A percentile compares a stretch with the other conserved stretches of the same genome.
Evolutionary conservation across 2,329 filamentous ascomycete genomes (phyloP).

Genomic region (Sclerotinia sclerotiorum): DNA sequence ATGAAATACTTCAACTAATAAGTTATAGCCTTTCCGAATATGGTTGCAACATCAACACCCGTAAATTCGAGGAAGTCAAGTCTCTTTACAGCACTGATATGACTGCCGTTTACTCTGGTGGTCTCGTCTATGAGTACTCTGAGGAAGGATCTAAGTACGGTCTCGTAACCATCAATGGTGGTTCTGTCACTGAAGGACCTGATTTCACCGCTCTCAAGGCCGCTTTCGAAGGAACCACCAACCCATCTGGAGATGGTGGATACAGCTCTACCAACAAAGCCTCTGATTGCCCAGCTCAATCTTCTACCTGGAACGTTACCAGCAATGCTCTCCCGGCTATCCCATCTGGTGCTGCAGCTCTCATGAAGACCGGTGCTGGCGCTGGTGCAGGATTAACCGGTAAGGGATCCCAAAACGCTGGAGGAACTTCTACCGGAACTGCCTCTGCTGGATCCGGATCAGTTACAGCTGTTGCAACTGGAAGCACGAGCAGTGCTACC

Average conservation of each 20-base stretch:
- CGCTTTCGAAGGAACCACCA: conserved; percentile 45
- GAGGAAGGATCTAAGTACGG: conserved; percentile 78
- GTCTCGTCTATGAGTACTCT: conserved; percentile 94
- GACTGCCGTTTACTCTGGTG: conserved; percentile 89
- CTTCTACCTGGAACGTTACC: conserved; percentile 50
- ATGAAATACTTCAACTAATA: conserved; percentile 22
- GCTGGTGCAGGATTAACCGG: conserved; percentile 45
- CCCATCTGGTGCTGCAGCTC: conserved; percentile 45
- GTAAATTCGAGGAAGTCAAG: conserved; percentile 75
- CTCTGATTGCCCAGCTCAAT: conserved; percentile 48
- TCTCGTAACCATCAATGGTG: conserved; percentile 36
- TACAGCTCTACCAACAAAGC: conserved; percentile 44
- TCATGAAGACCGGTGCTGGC: conserved; percentile 51
- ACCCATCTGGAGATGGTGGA: conserved; percentile 53
- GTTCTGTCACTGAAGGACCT: conserved; percentile 43
- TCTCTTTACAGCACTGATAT: conserved; percentile 81
- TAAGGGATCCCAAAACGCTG: conserved; percentile 37
- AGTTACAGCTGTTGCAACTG: conserved; percentile 29
- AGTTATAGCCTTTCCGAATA: conserved; percentile 70
- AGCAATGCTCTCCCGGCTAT: conserved; percentile 50
- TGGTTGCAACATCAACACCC: conserved; percentile 80
- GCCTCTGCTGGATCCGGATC: conserved; percentile 35
- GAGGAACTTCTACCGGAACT: conserved; percentile 36
- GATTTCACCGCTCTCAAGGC: conserved; percentile 52
- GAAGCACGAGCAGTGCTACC: conserved; percentile 12